phyloP scores from a whole-genome alignment of 1,284 basidiomycete genomes.

The Cutaneotrichosporon sp. region DNA sequence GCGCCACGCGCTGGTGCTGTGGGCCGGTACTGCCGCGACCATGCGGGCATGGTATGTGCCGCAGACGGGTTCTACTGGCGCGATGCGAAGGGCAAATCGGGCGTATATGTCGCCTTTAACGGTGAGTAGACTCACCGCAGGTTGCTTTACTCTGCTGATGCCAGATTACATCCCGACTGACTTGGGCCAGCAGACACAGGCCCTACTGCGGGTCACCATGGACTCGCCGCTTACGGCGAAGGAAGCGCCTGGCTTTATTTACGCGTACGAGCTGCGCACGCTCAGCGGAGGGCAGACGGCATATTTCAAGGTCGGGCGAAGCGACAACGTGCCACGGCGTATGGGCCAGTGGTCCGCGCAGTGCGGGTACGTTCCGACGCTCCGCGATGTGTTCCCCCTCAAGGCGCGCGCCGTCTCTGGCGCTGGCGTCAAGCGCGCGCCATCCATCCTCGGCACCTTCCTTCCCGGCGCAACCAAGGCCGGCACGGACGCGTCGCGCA shows the following conservation, averaged over 20 bases:
- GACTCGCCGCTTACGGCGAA: constrained; percentile 47
- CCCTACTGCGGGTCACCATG: constrained; percentile 51
- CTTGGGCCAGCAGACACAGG: constrained; percentile 50
- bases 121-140: constrained; percentile 23
- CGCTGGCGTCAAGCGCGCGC: constrained; percentile 3
- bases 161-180: constrained; percentile 44
- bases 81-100: constrained; percentile 24
- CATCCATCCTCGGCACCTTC: constrained; percentile 23
- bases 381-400: constrained; percentile 50
- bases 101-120: constrained; percentile 46
- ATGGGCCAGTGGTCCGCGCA: constrained; percentile 51
- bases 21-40: constrained; percentile 51
- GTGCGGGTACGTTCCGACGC: constrained; percentile 48
- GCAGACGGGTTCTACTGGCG: constrained; percentile 49
- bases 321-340: constrained; percentile 51
- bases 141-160: constrained; percentile 3
- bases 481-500: constrained; percentile 21
- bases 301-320: constrained; percentile 52
- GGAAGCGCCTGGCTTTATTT: constrained; percentile 50
- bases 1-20: constrained; percentile 18
- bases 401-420: constrained; percentile 6
- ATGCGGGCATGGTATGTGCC: constrained; percentile 48
- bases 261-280: constrained; percentile 51
- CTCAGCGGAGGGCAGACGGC: constrained; percentile 33
- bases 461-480: constrained; percentile 41